phyloP scores from a whole-genome alignment of 352 stramenopile genomes.

The Achlya hypogyna region DNA sequence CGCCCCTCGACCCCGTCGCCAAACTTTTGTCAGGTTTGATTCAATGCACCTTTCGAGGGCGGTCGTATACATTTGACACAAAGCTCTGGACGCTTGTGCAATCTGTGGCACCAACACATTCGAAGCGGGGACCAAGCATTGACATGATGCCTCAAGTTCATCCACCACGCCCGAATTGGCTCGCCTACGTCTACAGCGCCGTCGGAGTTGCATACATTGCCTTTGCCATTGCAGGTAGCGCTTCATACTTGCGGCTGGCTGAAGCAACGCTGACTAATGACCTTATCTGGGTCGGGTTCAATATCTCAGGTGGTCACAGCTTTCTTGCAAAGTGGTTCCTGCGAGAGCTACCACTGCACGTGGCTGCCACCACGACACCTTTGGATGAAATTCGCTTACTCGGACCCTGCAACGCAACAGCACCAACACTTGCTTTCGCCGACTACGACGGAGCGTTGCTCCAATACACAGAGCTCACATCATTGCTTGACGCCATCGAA shows the following conservation, averaged over 20 bases:
- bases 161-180: background rate
- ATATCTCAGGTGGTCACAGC: background rate
- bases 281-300: background rate
- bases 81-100: background rate
- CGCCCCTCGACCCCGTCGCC: background rate
- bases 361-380: background rate
- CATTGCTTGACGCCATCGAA: background rate
- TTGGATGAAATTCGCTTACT: background rate
- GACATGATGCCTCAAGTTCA: background rate
- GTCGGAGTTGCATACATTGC: background rate
- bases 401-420: background rate
- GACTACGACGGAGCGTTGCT: background rate
- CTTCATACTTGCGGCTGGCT: background rate
- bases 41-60: background rate
- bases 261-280: background rate
- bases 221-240: background rate
- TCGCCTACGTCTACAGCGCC: background rate
- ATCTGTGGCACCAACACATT: no score
- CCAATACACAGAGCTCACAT: background rate
- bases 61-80: background rate
- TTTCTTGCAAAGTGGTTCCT: background rate
- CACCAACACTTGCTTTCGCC: background rate
- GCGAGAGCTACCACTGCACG: background rate
- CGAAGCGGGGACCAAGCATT: background rate
- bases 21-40: background rate